A percentile compares a stretch with the other conserved stretches of the same genome.
Evolutionary conservation across 1,139 yeast genomes (phyloP).

Genomic region (Blastobotrys buckinghamii): DNA sequence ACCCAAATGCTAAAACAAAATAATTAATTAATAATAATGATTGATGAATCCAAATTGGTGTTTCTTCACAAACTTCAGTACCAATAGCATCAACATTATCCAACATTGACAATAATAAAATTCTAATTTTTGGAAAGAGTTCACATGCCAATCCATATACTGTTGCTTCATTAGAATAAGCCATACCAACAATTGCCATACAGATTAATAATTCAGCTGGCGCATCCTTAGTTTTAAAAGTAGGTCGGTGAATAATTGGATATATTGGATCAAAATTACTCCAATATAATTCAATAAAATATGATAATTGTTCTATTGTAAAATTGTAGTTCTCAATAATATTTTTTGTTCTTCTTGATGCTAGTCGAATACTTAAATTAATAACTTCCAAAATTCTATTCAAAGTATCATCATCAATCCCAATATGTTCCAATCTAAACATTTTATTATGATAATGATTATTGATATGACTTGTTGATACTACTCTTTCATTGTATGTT

Average conservation of each 20-base stretch:
- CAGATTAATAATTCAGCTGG: constrained; percentile 29
- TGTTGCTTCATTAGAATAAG: constrained; percentile 23
- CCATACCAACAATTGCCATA: constrained; percentile 36
- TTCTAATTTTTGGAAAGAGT: constrained; percentile 25
- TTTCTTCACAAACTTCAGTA: constrained; percentile 13
- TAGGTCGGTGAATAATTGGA: constrained; percentile 34
- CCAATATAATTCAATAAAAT: constrained; percentile 31
- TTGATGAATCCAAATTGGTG: constrained; percentile 28
- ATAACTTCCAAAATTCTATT: constrained; percentile 17
- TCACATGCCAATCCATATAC: constrained; percentile 25
- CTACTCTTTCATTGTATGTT: constrained; percentile 6
- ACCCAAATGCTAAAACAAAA: constrained; percentile 29
- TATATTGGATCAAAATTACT: constrained; percentile 31
- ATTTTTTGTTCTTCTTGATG: constrained; percentile 6
- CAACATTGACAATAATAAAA: constrained; percentile 24
- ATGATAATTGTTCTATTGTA: constrained; percentile 16
- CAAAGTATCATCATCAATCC: constrained; percentile 5
- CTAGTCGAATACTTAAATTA: constrained; percentile 13
- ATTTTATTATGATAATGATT: not conserved
- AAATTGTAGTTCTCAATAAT: constrained; percentile 8
- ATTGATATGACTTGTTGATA: not conserved
- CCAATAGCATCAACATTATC: constrained; percentile 14
- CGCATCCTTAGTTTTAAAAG: constrained; percentile 30
- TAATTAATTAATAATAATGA: constrained; percentile 26
- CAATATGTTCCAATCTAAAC: constrained; percentile 7